A percentile compares a stretch with the other conserved stretches of the same genome.
phyloP scores from a whole-genome alignment of 2,329 filamentous ascomycete genomes.

The Aspergillus arachidicola region DNA sequence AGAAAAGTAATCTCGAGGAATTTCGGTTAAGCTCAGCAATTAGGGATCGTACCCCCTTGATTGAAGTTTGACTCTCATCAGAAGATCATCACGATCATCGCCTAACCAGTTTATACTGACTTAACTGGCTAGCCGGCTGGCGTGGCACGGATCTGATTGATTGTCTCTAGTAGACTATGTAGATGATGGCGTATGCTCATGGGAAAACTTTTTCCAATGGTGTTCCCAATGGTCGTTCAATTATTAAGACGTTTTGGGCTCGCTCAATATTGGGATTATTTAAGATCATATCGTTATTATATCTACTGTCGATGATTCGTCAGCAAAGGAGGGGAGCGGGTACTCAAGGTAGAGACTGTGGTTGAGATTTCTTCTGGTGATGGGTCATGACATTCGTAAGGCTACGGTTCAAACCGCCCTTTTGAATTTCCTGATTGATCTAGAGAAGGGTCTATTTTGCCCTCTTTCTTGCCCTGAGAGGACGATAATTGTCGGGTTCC shows the following conservation, averaged over 20 bases:
- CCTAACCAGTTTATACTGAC: background rate
- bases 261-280: background rate
- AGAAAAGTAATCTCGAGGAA: background rate
- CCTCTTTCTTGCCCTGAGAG: background rate
- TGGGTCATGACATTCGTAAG: conserved; percentile 13
- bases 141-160: background rate
- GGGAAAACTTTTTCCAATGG: background rate
- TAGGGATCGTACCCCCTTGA: background rate
- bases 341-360: background rate
- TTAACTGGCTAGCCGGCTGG: background rate
- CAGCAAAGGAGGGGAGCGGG: conserved; percentile 8
- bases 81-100: conserved; percentile 19
- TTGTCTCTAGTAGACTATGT: conserved; percentile 3
- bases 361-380: conserved; percentile 3
- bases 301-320: conserved; percentile 10
- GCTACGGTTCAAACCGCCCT: conserved; percentile 16
- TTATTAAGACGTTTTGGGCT: background rate
- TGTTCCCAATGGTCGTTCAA: background rate
- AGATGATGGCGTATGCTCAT: conserved; percentile 7
- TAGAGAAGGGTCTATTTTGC: background rate
- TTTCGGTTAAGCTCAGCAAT: background rate
- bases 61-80: conserved; percentile 13
- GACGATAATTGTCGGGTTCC: background rate
- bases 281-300: background rate
- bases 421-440: conserved; percentile 7